Conservation (phyloP, 2,329 filamentous ascomycete genomes). For the Calonectria pseudoreteaudii region DNA sequence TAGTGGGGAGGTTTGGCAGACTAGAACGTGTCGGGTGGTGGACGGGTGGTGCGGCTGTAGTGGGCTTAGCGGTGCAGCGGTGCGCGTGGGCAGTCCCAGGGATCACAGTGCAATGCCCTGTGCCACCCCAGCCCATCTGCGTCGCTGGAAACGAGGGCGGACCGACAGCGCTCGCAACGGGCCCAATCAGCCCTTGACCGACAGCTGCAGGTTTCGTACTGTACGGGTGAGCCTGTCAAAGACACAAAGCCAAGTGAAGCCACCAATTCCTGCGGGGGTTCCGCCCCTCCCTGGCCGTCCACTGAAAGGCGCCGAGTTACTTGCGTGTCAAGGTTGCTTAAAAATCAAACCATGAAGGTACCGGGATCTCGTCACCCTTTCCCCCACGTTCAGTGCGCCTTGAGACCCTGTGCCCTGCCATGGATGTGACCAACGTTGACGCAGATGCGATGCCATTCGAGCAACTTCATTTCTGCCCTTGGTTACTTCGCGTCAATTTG, state of each 20-base stretch:
- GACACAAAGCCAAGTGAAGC: not conserved
- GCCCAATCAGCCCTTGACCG: conserved; percentile 2
- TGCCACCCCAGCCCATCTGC: conserved; percentile 11
- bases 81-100: conserved; percentile 16
- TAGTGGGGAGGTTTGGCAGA: conserved; percentile 31
- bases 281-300: conserved; percentile 6
- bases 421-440: not conserved
- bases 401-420: not conserved
- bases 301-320: conserved; percentile 8
- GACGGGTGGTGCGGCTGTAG: conserved; percentile 23
- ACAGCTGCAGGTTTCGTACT: not conserved
- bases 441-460: not conserved
- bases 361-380: conserved; percentile 37
- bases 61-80: conserved; percentile 12
- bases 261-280: conserved; percentile 8
- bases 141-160: conserved; percentile 2
- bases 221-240: not conserved
- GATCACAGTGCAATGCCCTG: conserved; percentile 16
- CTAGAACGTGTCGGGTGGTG: conserved; percentile 13
- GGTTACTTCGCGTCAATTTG: not conserved
- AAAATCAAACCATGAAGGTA: conserved; percentile 39
- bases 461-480: not conserved
- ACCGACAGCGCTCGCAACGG: not conserved
- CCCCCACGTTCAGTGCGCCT: conserved; percentile 24
- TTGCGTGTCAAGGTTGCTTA: conserved; percentile 31